Evolutionary conservation across 768 basidiomycete genomes (phyloP).

Genomic region (Candolleomyces eurysporus): DNA sequence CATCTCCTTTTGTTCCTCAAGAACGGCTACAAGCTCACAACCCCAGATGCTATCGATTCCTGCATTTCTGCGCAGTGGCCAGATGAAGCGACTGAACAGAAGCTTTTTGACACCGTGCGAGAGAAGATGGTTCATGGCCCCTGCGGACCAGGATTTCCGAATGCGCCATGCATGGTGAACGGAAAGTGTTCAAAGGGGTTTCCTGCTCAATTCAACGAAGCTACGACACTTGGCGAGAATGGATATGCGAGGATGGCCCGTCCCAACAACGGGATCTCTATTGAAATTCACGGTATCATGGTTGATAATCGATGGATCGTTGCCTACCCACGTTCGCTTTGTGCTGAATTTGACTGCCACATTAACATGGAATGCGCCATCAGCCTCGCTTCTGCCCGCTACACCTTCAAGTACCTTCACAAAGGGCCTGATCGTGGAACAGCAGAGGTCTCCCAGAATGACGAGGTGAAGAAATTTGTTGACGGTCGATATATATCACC

Average conservation of each 20-base stretch:
- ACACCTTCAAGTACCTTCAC: slow-evolving; percentile 48
- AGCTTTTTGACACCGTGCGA: slow-evolving; percentile 37
- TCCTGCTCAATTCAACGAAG: slow-evolving; percentile 25
- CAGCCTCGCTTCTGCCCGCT: slow-evolving; percentile 40
- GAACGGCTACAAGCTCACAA: slow-evolving; percentile 17
- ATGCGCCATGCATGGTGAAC: slow-evolving; percentile 40
- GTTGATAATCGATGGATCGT: slow-evolving; percentile 43
- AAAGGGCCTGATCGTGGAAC: slow-evolving; percentile 45
- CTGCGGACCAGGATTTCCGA: slow-evolving; percentile 33
- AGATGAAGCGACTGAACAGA: slow-evolving; percentile 31
- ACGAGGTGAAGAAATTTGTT: slow-evolving; percentile 37
- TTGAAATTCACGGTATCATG: slow-evolving; percentile 14
- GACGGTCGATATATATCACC: slow-evolving; percentile 37
- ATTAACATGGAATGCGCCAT: slow-evolving; percentile 47
- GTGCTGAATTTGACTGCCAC: slow-evolving; percentile 38
- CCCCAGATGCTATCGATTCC: background rate
- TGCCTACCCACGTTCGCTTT: slow-evolving; percentile 36
- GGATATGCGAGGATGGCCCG: slow-evolving; percentile 42
- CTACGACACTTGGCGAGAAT: slow-evolving; percentile 35
- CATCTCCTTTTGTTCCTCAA: slow-evolving; percentile 41
- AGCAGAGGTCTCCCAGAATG: slow-evolving; percentile 29
- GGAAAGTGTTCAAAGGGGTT: slow-evolving; percentile 40
- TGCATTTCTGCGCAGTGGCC: slow-evolving; percentile 21
- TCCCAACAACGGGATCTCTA: slow-evolving; percentile 30
- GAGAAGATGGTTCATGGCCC: slow-evolving; percentile 51